phyloP scores from a whole-genome alignment of 2,329 filamentous ascomycete species.

The Exophiala sp. region DNA sequence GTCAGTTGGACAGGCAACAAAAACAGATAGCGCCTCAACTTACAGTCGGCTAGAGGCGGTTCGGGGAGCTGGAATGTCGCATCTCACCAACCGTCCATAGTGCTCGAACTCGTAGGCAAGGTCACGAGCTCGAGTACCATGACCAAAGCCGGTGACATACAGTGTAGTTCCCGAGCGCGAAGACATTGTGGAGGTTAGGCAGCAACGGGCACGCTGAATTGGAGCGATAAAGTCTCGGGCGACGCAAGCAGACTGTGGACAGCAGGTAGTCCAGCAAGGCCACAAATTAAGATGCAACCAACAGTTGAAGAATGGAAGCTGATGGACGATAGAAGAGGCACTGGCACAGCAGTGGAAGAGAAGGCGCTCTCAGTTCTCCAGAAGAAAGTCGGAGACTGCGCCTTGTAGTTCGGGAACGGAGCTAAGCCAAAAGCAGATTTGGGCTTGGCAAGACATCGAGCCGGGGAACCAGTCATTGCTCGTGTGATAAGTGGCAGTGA shows the following conservation, averaged over 20 bases:
- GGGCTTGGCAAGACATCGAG: constrained; percentile 1
- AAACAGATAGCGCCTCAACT: constrained; percentile 48
- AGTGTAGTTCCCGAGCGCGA: constrained; percentile 75
- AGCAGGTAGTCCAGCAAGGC: background rate
- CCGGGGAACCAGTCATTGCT: background rate
- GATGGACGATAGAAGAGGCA: constrained; percentile 3
- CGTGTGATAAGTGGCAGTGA: background rate
- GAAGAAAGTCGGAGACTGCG: background rate
- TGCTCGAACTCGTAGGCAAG: constrained; percentile 99
- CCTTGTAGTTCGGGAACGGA: background rate
- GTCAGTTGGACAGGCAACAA: constrained; percentile 29
- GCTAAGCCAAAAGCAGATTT: constrained; percentile 1
- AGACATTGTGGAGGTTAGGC: constrained; percentile 18
- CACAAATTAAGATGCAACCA: constrained; percentile 4
- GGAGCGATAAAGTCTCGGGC: constrained; percentile 1
- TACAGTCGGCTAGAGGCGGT: constrained; percentile 92
- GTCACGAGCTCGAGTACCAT: constrained; percentile 96
- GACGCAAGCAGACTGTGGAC: background rate
- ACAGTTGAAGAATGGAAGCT: constrained; percentile 7
- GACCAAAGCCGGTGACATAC: constrained; percentile 98
- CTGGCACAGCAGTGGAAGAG: constrained; percentile 1
- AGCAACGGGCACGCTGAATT: constrained; percentile 5
- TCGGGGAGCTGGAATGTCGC: constrained; percentile 93
- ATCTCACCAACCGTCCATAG: constrained; percentile 97
- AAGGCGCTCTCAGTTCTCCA: background rate